Percentiles rank a stretch among this genome's conserved stretches.
Conservation (phyloP, 768 basidiomycete species). For the Lactarius deliciosus region DNA sequence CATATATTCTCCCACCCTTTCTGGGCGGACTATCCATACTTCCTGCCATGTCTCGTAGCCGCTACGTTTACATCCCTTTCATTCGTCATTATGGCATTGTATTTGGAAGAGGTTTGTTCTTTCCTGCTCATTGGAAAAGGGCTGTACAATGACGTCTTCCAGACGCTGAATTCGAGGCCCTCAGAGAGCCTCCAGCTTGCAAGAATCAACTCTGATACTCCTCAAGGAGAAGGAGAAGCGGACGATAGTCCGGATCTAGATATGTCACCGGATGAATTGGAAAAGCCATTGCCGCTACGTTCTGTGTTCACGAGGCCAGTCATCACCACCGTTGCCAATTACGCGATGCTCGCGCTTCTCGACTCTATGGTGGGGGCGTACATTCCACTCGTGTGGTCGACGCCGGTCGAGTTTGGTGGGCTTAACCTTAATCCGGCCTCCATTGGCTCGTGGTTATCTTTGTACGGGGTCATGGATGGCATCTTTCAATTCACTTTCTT, state of each 20-base stretch:
- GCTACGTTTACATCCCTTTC: neutral
- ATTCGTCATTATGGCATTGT: neutral
- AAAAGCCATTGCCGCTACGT: slow-evolving; percentile 36
- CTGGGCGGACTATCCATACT: slow-evolving; percentile 32
- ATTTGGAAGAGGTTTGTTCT: slow-evolving; percentile 4
- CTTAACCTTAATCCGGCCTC: slow-evolving; percentile 39
- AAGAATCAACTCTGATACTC: neutral
- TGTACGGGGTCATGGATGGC: slow-evolving; percentile 40
- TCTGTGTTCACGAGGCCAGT: slow-evolving; percentile 31
- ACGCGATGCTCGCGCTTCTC: slow-evolving; percentile 42
- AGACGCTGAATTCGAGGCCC: neutral
- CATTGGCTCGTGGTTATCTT: slow-evolving; percentile 40
- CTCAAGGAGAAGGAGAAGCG: neutral
- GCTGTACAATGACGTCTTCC: neutral
- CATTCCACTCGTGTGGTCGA: slow-evolving; percentile 47
- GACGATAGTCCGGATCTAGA: neutral
- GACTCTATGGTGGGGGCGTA: slow-evolving; percentile 43
- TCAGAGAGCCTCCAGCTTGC: neutral
- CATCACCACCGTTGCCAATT: slow-evolving; percentile 44
- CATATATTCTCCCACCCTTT: slow-evolving; percentile 24
- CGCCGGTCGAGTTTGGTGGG: slow-evolving; percentile 28
- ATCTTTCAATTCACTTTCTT: slow-evolving; percentile 41
- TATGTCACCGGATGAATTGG: neutral
- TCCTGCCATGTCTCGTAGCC: slow-evolving; percentile 28
- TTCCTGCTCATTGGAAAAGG: neutral